Evolutionary conservation across 1,284 basidiomycete species (phyloP).

Genomic region (Anthracocystis setariae): DNA sequence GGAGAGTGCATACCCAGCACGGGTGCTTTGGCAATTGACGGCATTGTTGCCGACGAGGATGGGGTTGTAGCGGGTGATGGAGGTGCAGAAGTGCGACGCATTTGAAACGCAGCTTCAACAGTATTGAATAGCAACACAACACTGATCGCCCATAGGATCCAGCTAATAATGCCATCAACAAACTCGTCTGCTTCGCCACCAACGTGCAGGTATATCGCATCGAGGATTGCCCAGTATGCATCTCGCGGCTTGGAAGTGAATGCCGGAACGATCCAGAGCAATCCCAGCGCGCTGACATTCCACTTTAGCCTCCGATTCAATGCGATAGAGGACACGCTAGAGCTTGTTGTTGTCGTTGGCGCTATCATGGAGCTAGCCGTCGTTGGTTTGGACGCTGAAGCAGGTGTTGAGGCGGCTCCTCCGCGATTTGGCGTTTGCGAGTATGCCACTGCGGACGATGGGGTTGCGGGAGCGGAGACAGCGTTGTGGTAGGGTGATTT

Average conservation of each 20-base stretch:
- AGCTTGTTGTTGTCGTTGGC: not conserved
- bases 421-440: not conserved
- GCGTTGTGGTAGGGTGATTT: constrained; percentile 19
- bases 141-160: constrained; percentile 41
- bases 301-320: constrained; percentile 24
- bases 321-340: constrained; percentile 9
- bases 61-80: not conserved
- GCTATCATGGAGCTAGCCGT: constrained; percentile 1
- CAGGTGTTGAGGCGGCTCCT: not conserved
- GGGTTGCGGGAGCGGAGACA: constrained; percentile 2
- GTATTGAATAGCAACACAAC: constrained; percentile 43
- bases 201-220: constrained; percentile 27
- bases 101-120: constrained; percentile 23
- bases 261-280: constrained; percentile 38
- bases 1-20: constrained; percentile 39
- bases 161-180: constrained; percentile 31
- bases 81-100: constrained; percentile 9
- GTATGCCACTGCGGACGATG: not conserved
- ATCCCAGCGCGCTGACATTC: constrained; percentile 26
- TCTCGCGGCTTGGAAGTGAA: constrained; percentile 23
- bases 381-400: not conserved
- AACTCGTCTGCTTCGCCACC: constrained; percentile 37
- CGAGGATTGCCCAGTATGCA: constrained; percentile 35
- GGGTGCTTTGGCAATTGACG: not conserved
- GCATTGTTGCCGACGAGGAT: not conserved